Evolutionary conservation across 768 basidiomycete species (phyloP).

Genomic region (Suillus decipiens): DNA sequence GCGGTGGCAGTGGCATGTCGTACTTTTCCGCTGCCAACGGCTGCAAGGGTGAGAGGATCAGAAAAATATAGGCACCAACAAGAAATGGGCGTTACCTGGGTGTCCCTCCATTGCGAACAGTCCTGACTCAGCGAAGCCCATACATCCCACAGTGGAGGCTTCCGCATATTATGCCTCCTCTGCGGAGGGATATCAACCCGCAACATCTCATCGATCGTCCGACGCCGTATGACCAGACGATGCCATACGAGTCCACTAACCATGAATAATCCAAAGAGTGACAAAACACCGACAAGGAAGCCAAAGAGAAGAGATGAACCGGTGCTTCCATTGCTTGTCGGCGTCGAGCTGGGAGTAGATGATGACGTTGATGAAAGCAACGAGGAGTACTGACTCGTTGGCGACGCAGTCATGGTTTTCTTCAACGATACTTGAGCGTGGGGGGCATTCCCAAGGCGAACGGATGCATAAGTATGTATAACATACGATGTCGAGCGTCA

Average conservation of each 20-base stretch:
- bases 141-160: constrained; percentile 29
- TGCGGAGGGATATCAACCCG: background rate
- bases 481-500: constrained; percentile 1
- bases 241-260: constrained; percentile 32
- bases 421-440: constrained; percentile 6
- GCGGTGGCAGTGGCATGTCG: constrained; percentile 6
- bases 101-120: constrained; percentile 16
- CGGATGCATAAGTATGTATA: constrained; percentile 5
- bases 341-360: background rate
- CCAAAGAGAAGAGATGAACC: constrained; percentile 31
- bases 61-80: constrained; percentile 16
- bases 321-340: background rate
- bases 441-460: constrained; percentile 19
- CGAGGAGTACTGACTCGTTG: constrained; percentile 15
- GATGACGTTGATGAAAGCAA: constrained; percentile 11
- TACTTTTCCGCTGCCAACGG: constrained; percentile 25
- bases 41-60: constrained; percentile 15
- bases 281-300: constrained; percentile 33
- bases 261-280: constrained; percentile 34
- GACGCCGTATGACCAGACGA: constrained; percentile 33
- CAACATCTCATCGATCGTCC: constrained; percentile 26
- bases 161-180: constrained; percentile 11
- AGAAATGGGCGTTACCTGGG: constrained; percentile 26
- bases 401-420: constrained; percentile 22
- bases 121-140: constrained; percentile 15